phyloP scores from a whole-genome alignment of 352 stramenopile genomes.

The Halophytophthora polymorphica region DNA sequence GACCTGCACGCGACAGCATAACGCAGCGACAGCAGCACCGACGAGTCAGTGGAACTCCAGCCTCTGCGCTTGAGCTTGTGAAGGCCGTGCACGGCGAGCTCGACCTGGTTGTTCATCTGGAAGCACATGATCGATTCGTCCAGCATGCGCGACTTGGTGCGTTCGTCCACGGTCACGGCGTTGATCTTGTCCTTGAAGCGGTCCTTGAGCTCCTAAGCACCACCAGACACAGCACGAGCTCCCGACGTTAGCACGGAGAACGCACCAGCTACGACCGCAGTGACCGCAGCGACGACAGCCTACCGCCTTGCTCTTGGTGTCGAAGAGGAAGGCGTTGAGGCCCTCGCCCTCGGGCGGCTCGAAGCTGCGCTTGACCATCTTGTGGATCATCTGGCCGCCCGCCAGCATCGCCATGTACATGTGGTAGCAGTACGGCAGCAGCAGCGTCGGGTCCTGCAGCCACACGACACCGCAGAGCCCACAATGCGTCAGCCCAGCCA shows the following conservation, averaged over 20 bases:
- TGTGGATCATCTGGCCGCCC: constrained; percentile 58
- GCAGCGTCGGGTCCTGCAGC: constrained; percentile 47
- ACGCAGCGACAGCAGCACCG: not conserved
- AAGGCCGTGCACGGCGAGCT: not conserved
- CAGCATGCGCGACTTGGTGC: constrained; percentile 46
- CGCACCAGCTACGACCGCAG: not conserved
- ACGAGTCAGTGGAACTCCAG: not conserved
- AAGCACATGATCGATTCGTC: constrained; percentile 53
- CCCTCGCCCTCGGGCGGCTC: constrained; percentile 33
- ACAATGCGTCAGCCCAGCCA: not conserved
- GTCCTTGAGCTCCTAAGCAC: constrained; percentile 35
- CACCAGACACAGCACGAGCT: not conserved
- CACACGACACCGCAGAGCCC: not conserved
- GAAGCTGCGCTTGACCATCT: constrained; percentile 66
- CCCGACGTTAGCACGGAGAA: not conserved
- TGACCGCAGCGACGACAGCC: not conserved
- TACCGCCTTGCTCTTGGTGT: constrained; percentile 51
- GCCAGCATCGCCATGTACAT: constrained; percentile 74
- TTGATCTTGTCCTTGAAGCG: constrained; percentile 68
- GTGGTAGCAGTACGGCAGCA: constrained; percentile 68
- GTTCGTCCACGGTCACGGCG: constrained; percentile 31
- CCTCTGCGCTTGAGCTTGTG: not conserved
- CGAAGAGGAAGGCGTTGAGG: constrained; percentile 51
- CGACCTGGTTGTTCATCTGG: constrained; percentile 71
- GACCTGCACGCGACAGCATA: constrained; percentile 23